These are phyloP conservation scores for Diaporthe longicolla DNA, from an alignment of 2,329 filamentous ascomycete genomes.

Conservation along the genomic window DNA sequence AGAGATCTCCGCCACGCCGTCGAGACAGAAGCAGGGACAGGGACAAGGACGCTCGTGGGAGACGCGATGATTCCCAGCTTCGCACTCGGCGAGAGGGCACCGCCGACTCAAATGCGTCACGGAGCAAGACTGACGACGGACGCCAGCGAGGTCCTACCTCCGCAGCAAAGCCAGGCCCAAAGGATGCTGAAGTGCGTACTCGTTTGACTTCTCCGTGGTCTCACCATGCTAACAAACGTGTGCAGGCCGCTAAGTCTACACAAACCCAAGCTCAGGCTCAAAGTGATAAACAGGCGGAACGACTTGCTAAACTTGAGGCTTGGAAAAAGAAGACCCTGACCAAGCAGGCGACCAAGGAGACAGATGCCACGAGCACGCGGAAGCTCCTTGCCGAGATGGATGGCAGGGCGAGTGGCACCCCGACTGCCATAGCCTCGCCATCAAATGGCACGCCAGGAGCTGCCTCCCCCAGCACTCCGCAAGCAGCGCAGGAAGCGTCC, in stretches of 20 bases:
- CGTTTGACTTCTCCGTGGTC: not conserved
- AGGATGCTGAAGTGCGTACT: slow-evolving; percentile 70
- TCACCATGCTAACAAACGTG: slow-evolving; percentile 46
- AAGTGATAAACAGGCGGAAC: slow-evolving; percentile 83
- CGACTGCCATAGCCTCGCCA: slow-evolving; percentile 50
- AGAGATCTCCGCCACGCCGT: slow-evolving; percentile 70
- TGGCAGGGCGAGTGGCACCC: slow-evolving; percentile 71
- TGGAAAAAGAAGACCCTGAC: slow-evolving; percentile 94
- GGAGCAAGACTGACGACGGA: slow-evolving; percentile 76
- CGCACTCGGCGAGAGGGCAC: slow-evolving; percentile 77
- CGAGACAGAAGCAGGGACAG: slow-evolving; percentile 76
- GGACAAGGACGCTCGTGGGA: slow-evolving; percentile 75
- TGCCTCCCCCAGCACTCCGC: slow-evolving; percentile 62
- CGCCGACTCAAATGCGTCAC: slow-evolving; percentile 74
- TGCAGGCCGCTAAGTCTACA: slow-evolving; percentile 68
- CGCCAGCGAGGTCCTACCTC: slow-evolving; percentile 66
- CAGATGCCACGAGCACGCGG: slow-evolving; percentile 75
- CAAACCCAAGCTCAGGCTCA: slow-evolving; percentile 71
- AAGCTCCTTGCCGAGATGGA: slow-evolving; percentile 82
- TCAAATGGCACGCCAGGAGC: slow-evolving; percentile 65
- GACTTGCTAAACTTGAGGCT: slow-evolving; percentile 85
- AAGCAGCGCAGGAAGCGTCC: slow-evolving; percentile 63
- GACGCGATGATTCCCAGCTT: slow-evolving; percentile 79
- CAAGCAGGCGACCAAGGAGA: slow-evolving; percentile 77
- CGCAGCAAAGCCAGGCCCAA: slow-evolving; percentile 63